Base-by-base conservation (phyloP, 805 yeast genomes). In the Metschnikowia kunwiensis region DNA sequence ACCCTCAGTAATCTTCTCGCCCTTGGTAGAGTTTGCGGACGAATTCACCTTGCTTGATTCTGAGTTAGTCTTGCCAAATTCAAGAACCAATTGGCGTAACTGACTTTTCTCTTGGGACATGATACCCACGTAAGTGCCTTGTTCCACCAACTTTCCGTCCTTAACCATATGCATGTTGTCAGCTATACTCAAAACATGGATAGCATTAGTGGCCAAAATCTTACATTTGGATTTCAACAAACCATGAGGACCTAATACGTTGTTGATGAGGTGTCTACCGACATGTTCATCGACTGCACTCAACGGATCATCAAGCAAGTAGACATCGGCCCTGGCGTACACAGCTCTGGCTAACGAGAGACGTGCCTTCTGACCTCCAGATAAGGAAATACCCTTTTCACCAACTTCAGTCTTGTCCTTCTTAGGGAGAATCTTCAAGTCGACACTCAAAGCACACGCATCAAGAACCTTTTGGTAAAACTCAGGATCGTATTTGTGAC, bases 201-300 rank as follows among this genome's bases (percentile, higher is more conserved):
- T 82, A 39, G 85, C 82, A 64, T 89, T 89, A 7, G 97, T 89
- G 11, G 95, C 89, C 55, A 89, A 70, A 22, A 89, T 67, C 49
- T 78, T 81, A 46, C 93, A 77, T 61, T 86, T 87, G 19, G 84
- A 54, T 27, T 77, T 75, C 49, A 89, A 66, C 47, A 89, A 67
- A 43, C 97, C 97, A 21, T 74, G 63, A 11, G 86, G 78, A 14
- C 96, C 94, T 38, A 89, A 68, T 14, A 89, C 96, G 53, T 84
- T 80, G 47, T 80, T 81, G 47, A 85, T 80, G 51, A 93, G 69
- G 54, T 87, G 95, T 47, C 78, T 79, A 9, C 96, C 91, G 45
- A 93, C 98, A 58, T 93, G 98, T 51, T 88, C 97, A 63, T 93
- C 98, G 27, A 93, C 98, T 17, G 98, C 98, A 57, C 95, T 83